These are phyloP conservation scores for Claviceps cyperi DNA, from an alignment of 2,329 filamentous ascomycete species.

Conservation along the genomic window DNA sequence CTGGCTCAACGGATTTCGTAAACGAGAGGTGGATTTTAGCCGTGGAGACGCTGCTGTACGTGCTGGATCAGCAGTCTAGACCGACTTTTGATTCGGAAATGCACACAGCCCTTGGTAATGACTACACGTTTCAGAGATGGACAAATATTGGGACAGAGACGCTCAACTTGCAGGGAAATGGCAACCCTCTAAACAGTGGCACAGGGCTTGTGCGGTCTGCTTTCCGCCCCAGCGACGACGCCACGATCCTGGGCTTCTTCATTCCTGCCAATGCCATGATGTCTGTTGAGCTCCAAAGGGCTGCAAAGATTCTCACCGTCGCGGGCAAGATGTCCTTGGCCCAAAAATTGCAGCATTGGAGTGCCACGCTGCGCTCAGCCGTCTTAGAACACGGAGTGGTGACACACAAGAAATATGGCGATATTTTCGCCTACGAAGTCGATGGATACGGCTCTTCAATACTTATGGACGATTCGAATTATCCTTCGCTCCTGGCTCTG, in stretches of 20 bases:
- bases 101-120: constrained; percentile 51
- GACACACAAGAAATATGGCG: constrained; percentile 56
- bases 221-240: constrained; percentile 89
- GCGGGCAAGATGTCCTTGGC: constrained; percentile 40
- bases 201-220: constrained; percentile 82
- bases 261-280: constrained; percentile 97
- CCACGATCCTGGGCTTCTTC: constrained; percentile 85
- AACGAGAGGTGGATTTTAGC: constrained; percentile 67
- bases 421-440: constrained; percentile 77
- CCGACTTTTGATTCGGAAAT: constrained; percentile 64
- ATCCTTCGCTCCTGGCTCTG: constrained; percentile 65
- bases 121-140: constrained; percentile 74
- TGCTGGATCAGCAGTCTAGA: constrained; percentile 64
- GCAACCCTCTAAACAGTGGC: constrained; percentile 77
- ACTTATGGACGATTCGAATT: constrained; percentile 82
- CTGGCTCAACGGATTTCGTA: constrained; percentile 63
- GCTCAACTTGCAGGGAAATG: constrained; percentile 62
- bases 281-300: constrained; percentile 69
- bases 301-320: constrained; percentile 51
- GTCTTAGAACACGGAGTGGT: constrained; percentile 78
- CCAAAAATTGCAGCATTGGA: constrained; percentile 41
- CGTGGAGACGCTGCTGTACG: constrained; percentile 55
- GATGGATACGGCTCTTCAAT: constrained; percentile 74
- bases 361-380: constrained; percentile 53
- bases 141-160: constrained; percentile 85